Evolutionary conservation across 2,329 filamentous ascomycete genomes (phyloP), one percentile per base, ranked within the genome.

Genomic region (Trichoderma sp.): DNA sequence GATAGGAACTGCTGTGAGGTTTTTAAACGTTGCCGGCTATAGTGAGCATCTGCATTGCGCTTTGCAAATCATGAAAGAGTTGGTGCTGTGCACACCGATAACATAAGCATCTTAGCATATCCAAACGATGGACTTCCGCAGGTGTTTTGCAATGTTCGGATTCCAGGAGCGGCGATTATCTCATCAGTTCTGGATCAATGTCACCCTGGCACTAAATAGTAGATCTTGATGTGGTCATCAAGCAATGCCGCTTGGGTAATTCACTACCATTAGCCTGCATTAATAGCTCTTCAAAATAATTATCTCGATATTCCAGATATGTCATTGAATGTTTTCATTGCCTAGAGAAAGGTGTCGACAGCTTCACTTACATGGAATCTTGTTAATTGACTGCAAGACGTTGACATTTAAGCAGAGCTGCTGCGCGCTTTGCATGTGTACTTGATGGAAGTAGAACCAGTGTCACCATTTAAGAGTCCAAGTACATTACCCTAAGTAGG

Each of bases 31-130:
- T 46, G 5, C 10, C 37, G 21, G 58, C 37, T 37, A 46, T 32
- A 10, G 18, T 14, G 26, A 26, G 18, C 37, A 46, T 32, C 18
- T 49, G 26, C 10, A 30, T 39, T 30, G 4, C 6, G 3, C 11
- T 60, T 24, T 30, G 18, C 37, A 24, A 32, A 8, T 14, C 58
- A n/a, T 21, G 4, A 24, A 49, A 4, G 2, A 2, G 24, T 18
- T 4, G 13, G 6, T 14, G 18, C 10, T 28, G 2, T 49, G 30
- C 7, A 8, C n/a, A n/a, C 5, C 18, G 59, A 28, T 61, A 34
- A 26, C 59, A 61, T 61, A 51, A 61, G 59, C 59, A 34, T 46
- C 59, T 61, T 30, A 52, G n/a, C 43, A 61, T 24, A 51, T 46
- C 26, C 11, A 11, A 32, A 61, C 16, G 18, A 16, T 59, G 4